Percentiles rank a stretch among this genome's conserved stretches.
Evolutionary conservation across 1,284 basidiomycete species (phyloP).

Genomic region (Ceratobasidium sp.): DNA sequence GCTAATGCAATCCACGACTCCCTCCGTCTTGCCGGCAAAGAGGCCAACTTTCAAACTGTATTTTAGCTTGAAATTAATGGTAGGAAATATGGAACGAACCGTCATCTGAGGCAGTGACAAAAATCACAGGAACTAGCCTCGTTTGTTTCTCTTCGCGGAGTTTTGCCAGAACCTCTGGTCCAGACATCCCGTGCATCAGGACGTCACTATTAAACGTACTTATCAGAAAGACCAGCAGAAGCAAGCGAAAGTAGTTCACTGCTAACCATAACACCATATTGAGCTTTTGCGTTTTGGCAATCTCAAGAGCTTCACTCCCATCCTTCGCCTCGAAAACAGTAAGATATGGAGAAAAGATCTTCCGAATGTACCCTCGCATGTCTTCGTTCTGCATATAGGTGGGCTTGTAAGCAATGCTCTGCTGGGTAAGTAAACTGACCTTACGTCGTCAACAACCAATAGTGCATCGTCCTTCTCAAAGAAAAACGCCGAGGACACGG

Average conservation of each 20-base stretch:
- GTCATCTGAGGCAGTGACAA: conserved; percentile 49
- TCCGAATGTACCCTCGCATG: conserved; percentile 46
- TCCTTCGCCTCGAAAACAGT: conserved; percentile 31
- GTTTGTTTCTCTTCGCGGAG: conserved; percentile 25
- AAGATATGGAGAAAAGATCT: conserved; percentile 45
- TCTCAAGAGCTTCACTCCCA: conserved; percentile 10
- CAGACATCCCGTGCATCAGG: conserved; percentile 31
- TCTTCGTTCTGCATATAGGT: conserved; percentile 10
- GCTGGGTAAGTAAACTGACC: background rate
- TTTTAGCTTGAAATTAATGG: conserved; percentile 47
- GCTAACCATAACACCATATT: conserved; percentile 23
- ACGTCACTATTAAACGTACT: conserved; percentile 19
- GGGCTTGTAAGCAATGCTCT: background rate
- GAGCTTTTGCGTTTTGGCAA: conserved; percentile 4
- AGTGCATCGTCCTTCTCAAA: conserved; percentile 49
- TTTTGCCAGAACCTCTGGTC: conserved; percentile 13
- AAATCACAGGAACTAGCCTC: conserved; percentile 50
- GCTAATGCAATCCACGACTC: conserved; percentile 55
- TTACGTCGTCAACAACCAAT: conserved; percentile 45
- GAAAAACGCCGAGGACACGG: conserved; percentile 46
- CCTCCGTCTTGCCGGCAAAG: conserved; percentile 41
- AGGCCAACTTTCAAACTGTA: background rate
- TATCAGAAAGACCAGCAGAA: background rate
- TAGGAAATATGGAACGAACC: background rate
- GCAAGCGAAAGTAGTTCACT: too few relatives aligned